Evolutionary conservation across 805 yeast genomes (phyloP).

Genomic region (Zygosaccharomyces kombuchaensis): DNA sequence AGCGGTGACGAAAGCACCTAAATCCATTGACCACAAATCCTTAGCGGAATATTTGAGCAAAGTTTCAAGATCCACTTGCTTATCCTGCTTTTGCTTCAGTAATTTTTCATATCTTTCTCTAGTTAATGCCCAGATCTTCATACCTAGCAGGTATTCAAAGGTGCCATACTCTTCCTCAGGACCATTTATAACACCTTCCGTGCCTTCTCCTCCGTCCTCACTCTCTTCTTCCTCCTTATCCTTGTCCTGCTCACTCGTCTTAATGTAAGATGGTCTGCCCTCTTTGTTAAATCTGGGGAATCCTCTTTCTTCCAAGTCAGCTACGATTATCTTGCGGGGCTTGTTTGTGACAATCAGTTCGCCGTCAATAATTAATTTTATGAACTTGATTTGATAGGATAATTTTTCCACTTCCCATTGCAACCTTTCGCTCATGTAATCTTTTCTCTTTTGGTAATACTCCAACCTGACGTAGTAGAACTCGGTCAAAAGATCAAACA

Average conservation of each 20-base stretch:
- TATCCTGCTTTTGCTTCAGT: constrained; percentile 64
- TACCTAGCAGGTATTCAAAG: constrained; percentile 83
- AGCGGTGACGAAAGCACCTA: constrained; percentile 62
- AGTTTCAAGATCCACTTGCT: constrained; percentile 63
- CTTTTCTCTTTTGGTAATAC: constrained; percentile 87
- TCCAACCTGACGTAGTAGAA: constrained; percentile 84
- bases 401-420: constrained; percentile 73
- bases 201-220: constrained; percentile 37
- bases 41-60: constrained; percentile 70
- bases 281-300: constrained; percentile 75
- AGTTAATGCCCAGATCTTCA: constrained; percentile 93
- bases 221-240: constrained; percentile 40
- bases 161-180: constrained; percentile 53
- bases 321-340: constrained; percentile 59
- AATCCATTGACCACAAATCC: constrained; percentile 82
- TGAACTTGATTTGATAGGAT: constrained; percentile 81
- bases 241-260: constrained; percentile 27
- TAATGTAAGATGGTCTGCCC: constrained; percentile 57
- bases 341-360: constrained; percentile 69
- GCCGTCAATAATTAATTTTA: constrained; percentile 81
- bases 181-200: constrained; percentile 37
- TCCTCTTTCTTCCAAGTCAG: constrained; percentile 54
- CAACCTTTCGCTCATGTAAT: constrained; percentile 60
- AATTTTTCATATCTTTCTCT: constrained; percentile 81
- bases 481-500: constrained; percentile 74